A percentile compares a stretch with the other conserved stretches of the same genome.
phyloP scores from a whole-genome alignment of 768 basidiomycete genomes.

The Boletus insuetus region DNA sequence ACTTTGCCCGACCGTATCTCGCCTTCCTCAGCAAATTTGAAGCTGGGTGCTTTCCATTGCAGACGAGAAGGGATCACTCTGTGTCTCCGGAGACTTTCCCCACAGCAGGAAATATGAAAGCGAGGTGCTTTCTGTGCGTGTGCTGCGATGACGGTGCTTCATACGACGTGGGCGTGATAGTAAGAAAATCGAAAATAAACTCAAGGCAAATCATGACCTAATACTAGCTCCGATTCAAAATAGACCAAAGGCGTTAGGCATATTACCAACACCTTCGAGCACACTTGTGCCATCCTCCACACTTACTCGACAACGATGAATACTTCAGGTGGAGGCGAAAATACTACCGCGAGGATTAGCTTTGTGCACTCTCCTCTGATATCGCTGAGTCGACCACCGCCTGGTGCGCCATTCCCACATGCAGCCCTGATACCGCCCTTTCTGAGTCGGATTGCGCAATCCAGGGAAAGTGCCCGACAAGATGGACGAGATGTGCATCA shows the following conservation, averaged over 20 bases:
- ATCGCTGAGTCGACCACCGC: conserved; percentile 23
- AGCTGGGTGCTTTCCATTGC: conserved; percentile 70
- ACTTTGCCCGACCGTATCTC: conserved; percentile 47
- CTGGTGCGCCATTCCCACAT: conserved; percentile 14
- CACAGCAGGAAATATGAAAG: conserved; percentile 61
- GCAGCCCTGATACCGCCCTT: neutral
- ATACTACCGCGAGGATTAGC: conserved; percentile 13
- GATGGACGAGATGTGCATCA: conserved; percentile 64
- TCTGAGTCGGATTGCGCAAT: neutral
- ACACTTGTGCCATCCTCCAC: neutral
- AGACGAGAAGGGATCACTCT: conserved; percentile 58
- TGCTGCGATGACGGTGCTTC: conserved; percentile 89
- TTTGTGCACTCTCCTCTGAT: conserved; percentile 26
- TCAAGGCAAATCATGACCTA: conserved; percentile 13
- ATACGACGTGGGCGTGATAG: conserved; percentile 43
- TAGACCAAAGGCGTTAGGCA: neutral
- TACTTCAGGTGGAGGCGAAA: conserved; percentile 13
- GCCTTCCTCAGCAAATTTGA: conserved; percentile 65
- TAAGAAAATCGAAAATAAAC: conserved; percentile 18
- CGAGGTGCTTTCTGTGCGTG: conserved; percentile 57
- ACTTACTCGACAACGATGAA: conserved; percentile 14
- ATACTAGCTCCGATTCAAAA: conserved; percentile 25
- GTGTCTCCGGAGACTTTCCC: conserved; percentile 94
- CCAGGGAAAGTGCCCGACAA: conserved; percentile 56
- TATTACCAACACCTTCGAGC: too few species aligned